Base-by-base conservation (phyloP, 805 yeast species). In the Kluyveromyces dobzhanskii region DNA sequence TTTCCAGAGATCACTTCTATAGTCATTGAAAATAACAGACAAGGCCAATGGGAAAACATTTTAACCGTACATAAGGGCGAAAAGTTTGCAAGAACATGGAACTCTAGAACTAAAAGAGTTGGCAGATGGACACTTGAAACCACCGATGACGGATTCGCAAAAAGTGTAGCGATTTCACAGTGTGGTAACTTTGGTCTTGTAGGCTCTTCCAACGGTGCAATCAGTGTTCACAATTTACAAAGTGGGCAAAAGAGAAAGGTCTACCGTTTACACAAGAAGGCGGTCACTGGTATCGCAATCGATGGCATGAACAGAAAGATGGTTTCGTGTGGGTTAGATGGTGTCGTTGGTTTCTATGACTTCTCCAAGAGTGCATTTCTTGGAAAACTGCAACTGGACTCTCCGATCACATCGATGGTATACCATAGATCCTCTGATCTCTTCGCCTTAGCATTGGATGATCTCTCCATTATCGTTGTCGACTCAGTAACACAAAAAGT, bases 181-280 rank as follows among this genome's bases (percentile, higher is more conserved):
- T 92, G 99, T 70, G 98, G 98, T 28, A 94, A 94, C 59, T 92
- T 94, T 61, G 96, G 84, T 1, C 64, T 90, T 29, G 81, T 94
- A 16, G 99, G 97, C 10, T 86, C 97, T 2, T 72, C 88, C 2
- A 61, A 65, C 31, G 99, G 99, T 46, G 79, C 83, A 11, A 79
- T 92, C 45, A 86, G 82, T 23, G 86, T 80, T 9, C 88, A 80
- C 61, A 92, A 92, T 57, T 64, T 92, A 56, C 98, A 92, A 62
- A 84, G 95, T 54, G 98, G 98, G n/a, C 61, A 74, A 14, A 59
- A 79, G 35, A 72, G 97, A 48, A 80, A 81, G 51, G 73, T 72
- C 50, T 79, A 82, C 54, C 71, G 72, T 44, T 61, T 79, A 25
- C 94, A 83, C 50, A 83, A 80, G 51, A 80, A 77, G 49, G 71